Conservation (phyloP, 2,329 filamentous ascomycete species). For the Albophoma yamanashiensis region DNA sequence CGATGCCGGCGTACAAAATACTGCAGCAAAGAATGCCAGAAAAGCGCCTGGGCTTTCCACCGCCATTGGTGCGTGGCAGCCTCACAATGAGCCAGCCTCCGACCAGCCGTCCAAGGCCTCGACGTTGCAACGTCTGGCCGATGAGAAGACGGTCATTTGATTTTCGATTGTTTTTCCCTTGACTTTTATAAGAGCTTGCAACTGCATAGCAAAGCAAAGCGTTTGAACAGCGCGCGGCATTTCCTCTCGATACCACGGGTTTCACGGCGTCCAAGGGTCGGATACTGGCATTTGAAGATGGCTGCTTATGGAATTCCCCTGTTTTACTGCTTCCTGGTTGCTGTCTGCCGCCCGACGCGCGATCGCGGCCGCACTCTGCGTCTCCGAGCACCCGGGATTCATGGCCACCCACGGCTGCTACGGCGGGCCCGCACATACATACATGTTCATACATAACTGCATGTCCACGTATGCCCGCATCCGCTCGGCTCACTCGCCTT, state of each 20-base stretch:
- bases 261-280: conserved; percentile 15
- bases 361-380: background rate
- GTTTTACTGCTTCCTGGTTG: conserved; percentile 1
- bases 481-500: background rate
- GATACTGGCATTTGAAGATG: conserved; percentile 9
- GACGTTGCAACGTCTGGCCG: background rate
- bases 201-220: conserved; percentile 31
- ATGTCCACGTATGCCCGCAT: background rate
- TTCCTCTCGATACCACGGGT: conserved; percentile 34
- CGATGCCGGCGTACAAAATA: conserved; percentile 95
- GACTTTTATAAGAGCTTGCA: conserved; percentile 17
- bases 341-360: background rate
- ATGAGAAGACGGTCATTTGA: background rate
- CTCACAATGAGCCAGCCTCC: conserved; percentile 30
- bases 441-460: background rate
- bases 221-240: conserved; percentile 29
- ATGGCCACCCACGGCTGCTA: background rate
- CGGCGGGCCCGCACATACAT: background rate
- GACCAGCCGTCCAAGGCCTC: background rate
- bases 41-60: conserved; percentile 97
- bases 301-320: conserved; percentile 1
- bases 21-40: conserved; percentile 99
- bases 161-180: conserved; percentile 14
- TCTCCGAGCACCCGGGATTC: background rate
- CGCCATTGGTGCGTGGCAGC: conserved; percentile 93